Percentiles rank a stretch among this genome's conserved stretches.
phyloP scores from a whole-genome alignment of 208 protist genomes.

The Acanthamoeba sp. region DNA sequence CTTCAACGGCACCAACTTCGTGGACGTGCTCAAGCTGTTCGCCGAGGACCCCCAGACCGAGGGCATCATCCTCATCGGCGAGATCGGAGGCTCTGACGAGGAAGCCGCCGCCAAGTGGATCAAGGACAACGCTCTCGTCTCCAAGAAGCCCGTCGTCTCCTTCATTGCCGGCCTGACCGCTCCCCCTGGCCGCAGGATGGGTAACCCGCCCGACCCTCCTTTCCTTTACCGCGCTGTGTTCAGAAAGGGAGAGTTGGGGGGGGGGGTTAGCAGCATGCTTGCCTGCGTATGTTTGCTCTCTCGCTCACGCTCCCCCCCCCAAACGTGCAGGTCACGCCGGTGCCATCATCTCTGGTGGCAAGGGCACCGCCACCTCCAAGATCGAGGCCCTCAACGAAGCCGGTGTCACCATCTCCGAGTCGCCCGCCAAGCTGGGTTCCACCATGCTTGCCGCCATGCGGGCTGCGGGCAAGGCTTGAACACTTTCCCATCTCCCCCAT shows the following conservation, averaged over 20 bases:
- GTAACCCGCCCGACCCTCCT: not conserved
- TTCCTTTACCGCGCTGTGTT: no score
- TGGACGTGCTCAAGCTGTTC: constrained; percentile 98
- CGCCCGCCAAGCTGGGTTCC: constrained; percentile 95
- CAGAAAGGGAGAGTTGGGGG: no score
- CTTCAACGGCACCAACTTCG: constrained; percentile 99
- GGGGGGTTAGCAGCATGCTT: no score
- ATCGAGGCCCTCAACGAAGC: constrained; percentile 92
- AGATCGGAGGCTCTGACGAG: constrained; percentile 99
- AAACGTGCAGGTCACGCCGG: constrained; percentile 95
- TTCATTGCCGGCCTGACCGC: constrained; percentile 99
- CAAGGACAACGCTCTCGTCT: constrained; percentile 88
- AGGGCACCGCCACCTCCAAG: constrained; percentile 97
- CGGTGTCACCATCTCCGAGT: constrained; percentile 94
- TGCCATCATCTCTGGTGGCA: constrained; percentile 97
- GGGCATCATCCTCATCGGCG: constrained; percentile 93
- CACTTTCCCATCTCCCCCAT: no score
- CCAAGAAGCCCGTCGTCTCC: constrained; percentile 97
- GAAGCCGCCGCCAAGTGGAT: constrained; percentile 99
- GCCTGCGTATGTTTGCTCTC: no score
- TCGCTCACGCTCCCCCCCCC: not conserved
- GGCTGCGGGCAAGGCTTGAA: not conserved
- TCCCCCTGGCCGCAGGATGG: constrained; percentile 96
- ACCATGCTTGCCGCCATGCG: constrained; percentile 91
- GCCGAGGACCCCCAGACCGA: constrained; percentile 98